Base-by-base conservation (phyloP, 805 yeast species). In the Starmerella geochares region DNA sequence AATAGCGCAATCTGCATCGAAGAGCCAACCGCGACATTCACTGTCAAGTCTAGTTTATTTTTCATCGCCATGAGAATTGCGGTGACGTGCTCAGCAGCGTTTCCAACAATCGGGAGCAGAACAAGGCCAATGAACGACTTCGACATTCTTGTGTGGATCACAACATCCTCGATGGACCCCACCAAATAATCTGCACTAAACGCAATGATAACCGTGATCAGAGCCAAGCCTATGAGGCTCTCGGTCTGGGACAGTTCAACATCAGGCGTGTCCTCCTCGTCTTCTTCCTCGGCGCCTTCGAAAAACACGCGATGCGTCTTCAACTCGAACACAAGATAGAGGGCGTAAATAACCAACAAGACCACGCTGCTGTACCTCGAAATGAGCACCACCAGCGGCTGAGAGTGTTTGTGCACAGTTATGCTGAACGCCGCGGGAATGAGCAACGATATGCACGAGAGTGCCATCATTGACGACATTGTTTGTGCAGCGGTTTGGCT, bases 71-170 rank as follows among this genome's bases (percentile, higher is more conserved):
- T 97, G 54, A 86, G 77, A 33, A 92, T 82, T 3, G 97, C 95
- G 20, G 98, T 92, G 46, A 86, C 97, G 67, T 92, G 98, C 67
- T 92, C 98, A 13, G 97, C 97, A 3, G 98, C 98, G 62, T 92
- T 92, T 50, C 97, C 98, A 23, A 92, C 97, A 56, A 92, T 90
- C 38, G 98, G 98, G 55, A 92, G 82, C 45, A 92, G 79, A 59
- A 92, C 82, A 58, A 92, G 73, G 65, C 97, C 97, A 61, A 92
- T 86, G 61, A 92, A 92, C 0, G 97, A 87, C 75, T 88, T 88
- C 40, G 95, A 84, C 49, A 92, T 72, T 3, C 95, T 95, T 2
- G 94, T 79, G 27, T 79, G 69, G 51, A 72, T 84, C 32, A 92
- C 97, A 56, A 90, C 78, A 50, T 77, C 82, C 67, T 92, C 97